Evolutionary conservation across 1,284 basidiomycete genomes (phyloP).

Genomic region (Mrakiaceae sp.): DNA sequence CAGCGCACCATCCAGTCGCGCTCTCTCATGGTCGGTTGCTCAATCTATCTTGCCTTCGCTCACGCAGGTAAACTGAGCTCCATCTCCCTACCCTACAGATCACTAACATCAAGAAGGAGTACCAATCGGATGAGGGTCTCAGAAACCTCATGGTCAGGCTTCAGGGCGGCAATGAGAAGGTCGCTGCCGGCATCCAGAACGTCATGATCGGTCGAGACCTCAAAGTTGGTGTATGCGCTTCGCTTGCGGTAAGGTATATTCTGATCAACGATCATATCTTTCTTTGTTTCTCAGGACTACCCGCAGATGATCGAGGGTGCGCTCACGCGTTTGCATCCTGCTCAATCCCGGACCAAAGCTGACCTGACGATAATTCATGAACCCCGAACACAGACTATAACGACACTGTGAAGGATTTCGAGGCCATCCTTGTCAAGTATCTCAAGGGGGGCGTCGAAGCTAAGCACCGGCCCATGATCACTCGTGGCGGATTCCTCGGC

Average conservation of each 20-base stretch:
- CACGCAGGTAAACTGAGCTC: neutral
- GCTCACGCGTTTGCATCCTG: neutral
- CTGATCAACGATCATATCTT: constrained; percentile 18
- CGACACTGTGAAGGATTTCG: constrained; percentile 69
- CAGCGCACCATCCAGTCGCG: constrained; percentile 34
- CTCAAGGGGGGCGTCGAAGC: constrained; percentile 59
- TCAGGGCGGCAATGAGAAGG: constrained; percentile 42
- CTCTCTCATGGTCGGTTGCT: constrained; percentile 29
- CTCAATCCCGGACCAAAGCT: neutral
- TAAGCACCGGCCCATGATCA: constrained; percentile 60
- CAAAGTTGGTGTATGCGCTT: constrained; percentile 17
- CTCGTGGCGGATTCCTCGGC: constrained; percentile 58
- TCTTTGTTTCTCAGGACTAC: constrained; percentile 32
- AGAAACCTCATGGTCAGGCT: constrained; percentile 55
- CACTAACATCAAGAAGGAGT: constrained; percentile 58
- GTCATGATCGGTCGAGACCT: constrained; percentile 15
- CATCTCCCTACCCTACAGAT: constrained; percentile 31
- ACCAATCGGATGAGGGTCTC: constrained; percentile 64
- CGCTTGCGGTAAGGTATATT: neutral
- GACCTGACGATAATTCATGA: neutral
- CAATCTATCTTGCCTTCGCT: neutral
- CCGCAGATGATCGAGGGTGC: constrained; percentile 29
- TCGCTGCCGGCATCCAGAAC: constrained; percentile 21
- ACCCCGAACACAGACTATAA: constrained; percentile 51
- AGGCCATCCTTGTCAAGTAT: constrained; percentile 70